phyloP scores from a whole-genome alignment of 2,329 filamentous ascomycete genomes.

The Parastagonospora avenae region DNA sequence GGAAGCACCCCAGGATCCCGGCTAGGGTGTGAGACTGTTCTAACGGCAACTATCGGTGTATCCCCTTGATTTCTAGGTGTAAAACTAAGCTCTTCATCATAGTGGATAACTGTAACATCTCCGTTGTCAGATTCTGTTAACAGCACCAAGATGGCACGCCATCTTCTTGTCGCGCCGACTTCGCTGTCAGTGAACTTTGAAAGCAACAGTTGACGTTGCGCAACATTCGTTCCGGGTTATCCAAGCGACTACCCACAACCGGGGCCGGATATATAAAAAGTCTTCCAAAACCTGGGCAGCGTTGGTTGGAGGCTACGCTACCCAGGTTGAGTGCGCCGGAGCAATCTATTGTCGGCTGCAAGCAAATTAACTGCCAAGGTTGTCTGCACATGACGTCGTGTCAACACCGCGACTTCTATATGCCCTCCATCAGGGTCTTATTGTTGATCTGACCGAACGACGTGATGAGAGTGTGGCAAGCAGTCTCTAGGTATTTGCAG shows the following conservation, averaged over 20 bases:
- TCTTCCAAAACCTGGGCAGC: conserved; percentile 10
- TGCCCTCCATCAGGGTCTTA: no score
- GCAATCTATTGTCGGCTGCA: conserved; percentile 21
- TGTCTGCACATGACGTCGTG: neutral
- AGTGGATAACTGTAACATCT: no score
- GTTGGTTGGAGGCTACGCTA: conserved; percentile 9
- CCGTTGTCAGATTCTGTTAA: no score
- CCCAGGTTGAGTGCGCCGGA: conserved; percentile 14
- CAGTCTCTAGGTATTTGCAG: no score
- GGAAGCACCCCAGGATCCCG: neutral
- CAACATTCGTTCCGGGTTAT: conserved; percentile 3
- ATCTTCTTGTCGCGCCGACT: no score
- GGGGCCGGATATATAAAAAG: conserved; percentile 14
- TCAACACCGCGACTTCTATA: neutral
- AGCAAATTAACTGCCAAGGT: conserved; percentile 13
- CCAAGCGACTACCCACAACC: conserved; percentile 19
- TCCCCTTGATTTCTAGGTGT: neutral
- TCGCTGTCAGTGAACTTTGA: no score
- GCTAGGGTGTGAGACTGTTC: no score
- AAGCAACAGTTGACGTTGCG: neutral
- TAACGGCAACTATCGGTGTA: neutral
- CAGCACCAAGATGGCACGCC: no score
- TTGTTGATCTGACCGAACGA: no score
- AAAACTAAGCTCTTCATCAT: no score
- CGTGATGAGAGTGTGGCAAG: no score